Base-by-base conservation (phyloP, 1,284 basidiomycete genomes). In the Abortiporus biennis region DNA sequence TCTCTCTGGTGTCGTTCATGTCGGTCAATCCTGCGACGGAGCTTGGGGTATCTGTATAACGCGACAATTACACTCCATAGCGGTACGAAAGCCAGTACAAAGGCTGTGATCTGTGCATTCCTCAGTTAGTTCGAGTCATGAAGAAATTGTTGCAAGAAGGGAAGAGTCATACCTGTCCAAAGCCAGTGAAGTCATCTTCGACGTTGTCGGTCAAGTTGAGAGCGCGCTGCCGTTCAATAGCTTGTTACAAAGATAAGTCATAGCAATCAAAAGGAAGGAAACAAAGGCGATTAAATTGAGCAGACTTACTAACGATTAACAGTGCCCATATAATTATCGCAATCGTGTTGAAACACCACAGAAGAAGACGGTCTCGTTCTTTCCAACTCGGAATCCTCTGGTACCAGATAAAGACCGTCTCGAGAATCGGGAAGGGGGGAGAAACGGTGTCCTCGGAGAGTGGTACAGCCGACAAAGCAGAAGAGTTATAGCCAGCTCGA, bases 61-160 rank as follows among this genome's bases (percentile, higher is more conserved):
- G 57, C 57, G 16, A 52, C 49, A 8, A 42, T 45, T 21, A 61
- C 49, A 45, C 49, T 53, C 58, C 58, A 61, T 16, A 58, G 39
- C 0, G 59, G 57, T 12, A 53, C 53, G 42, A 57, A 43, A 1
- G 56, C 44, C 27, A 52, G 44, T 20, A 45, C 42, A 3, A 52
- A 19, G 15, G 50, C 50, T 6, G 50, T 52, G 19, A 52, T 45
- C 50, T 49, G n/a, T n/a, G n/a, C n/a, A n/a, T n/a, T n/a, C n/a
- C n/a, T n/a, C n/a, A n/a, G 30, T n/a, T n/a, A n/a, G n/a, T n/a
- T n/a, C n/a, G n/a, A n/a, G n/a, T n/a, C n/a, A n/a, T n/a, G n/a
- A n/a, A n/a, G n/a, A n/a, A n/a, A n/a, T n/a, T n/a, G n/a, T n/a
- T n/a, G n/a, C n/a, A n/a, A n/a, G n/a, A n/a, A n/a, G n/a, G n/a